Evolutionary conservation across 345 rosid genomes (phyloP).

Genomic region (Pseudoturritis turrita): DNA sequence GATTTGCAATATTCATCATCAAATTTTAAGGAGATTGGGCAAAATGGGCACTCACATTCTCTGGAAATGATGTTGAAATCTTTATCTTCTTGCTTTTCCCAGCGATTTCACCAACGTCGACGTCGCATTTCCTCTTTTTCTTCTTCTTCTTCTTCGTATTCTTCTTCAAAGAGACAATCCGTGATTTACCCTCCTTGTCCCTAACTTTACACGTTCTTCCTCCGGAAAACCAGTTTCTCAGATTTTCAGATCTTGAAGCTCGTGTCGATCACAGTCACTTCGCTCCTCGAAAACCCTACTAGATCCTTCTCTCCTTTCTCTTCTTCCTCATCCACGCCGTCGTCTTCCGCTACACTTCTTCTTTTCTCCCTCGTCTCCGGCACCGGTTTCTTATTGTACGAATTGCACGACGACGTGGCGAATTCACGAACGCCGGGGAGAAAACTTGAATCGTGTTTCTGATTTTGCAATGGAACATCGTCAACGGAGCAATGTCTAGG

Average conservation of each 20-base stretch:
- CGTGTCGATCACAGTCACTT: slow-evolving; percentile 90
- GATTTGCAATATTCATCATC: too few species aligned
- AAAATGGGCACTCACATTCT: not conserved
- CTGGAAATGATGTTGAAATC: slow-evolving; percentile 21
- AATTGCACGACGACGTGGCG: slow-evolving; percentile 30
- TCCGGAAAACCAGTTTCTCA: slow-evolving; percentile 72
- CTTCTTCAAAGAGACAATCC: slow-evolving; percentile 38
- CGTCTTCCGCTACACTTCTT: slow-evolving; percentile 24
- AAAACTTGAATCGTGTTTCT: slow-evolving; percentile 7
- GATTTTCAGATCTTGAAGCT: slow-evolving; percentile 74
- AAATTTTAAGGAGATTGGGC: too few species aligned
- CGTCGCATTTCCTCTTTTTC: slow-evolving; percentile 46
- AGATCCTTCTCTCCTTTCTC: slow-evolving; percentile 48
- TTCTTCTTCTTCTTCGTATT: slow-evolving; percentile 15
- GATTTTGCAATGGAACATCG: not conserved
- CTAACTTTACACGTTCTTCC: slow-evolving; percentile 71
- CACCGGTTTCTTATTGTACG: slow-evolving; percentile 25
- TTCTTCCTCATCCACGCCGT: slow-evolving; percentile 33
- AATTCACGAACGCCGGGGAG: slow-evolving; percentile 17
- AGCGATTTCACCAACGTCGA: slow-evolving; percentile 24
- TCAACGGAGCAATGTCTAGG: slow-evolving; percentile 42
- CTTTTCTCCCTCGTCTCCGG: slow-evolving; percentile 20
- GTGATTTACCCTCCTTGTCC: slow-evolving; percentile 71
- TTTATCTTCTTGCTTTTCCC: slow-evolving; percentile 48
- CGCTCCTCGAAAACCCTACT: slow-evolving; percentile 80